Percentiles rank a stretch among this genome's conserved stretches.
phyloP scores from a whole-genome alignment of 139 green algal genomes.

The Spirogloea muscicola region DNA sequence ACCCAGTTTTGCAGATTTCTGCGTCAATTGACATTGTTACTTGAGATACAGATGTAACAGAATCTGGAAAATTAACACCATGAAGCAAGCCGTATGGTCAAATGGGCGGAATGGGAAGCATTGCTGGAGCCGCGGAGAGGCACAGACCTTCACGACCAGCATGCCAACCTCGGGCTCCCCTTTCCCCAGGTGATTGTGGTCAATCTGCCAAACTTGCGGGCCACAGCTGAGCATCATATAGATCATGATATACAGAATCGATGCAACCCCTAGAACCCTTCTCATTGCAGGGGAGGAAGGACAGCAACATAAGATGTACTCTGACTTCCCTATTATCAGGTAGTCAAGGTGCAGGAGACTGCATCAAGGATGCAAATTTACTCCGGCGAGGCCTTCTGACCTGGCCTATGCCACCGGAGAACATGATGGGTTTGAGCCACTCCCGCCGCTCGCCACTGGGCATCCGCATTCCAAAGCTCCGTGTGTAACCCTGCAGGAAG shows the following conservation, averaged over 20 bases:
- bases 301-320: background rate
- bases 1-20: background rate
- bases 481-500: constrained; percentile 81
- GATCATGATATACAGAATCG: no score
- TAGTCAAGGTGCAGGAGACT: no score
- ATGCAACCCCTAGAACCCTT: background rate
- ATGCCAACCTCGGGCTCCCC: constrained; percentile 76
- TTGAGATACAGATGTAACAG: no score
- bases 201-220: no score
- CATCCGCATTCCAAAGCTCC: constrained; percentile 87
- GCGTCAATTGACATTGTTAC: no score
- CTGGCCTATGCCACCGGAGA: constrained; percentile 87
- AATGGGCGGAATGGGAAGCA: no score
- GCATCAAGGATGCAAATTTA: no score
- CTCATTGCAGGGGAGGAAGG: background rate
- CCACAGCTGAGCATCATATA: no score
- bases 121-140: no score
- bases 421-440: constrained; percentile 99
- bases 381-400: no score
- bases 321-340: background rate
- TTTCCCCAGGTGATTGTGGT: constrained; percentile 71
- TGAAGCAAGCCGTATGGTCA: no score
- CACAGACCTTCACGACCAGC: constrained; percentile 89
- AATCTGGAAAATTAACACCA: no score
- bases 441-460: constrained; percentile 83